Evolutionary conservation across 2,329 filamentous ascomycete species (phyloP), one percentile per base, ranked within the genome.

Genomic region (Aspergillus piperis): DNA sequence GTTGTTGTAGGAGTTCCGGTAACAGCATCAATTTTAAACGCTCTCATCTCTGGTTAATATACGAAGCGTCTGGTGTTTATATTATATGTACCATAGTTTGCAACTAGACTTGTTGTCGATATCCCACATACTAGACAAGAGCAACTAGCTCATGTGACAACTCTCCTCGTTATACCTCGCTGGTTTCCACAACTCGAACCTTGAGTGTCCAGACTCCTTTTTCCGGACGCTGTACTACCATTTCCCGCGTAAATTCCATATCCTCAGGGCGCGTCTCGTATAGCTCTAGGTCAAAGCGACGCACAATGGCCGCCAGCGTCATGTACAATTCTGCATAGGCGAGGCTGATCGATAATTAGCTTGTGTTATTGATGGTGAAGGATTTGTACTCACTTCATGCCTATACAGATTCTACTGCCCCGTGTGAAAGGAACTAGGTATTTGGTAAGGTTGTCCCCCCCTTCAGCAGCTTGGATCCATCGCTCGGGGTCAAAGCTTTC

Each of bases 401-500:
- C 53, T 8, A 55, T 25, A 21, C 53, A 55, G 3, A 41, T 27
- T 23, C 53, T 15, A 38, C 36, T 55, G 8, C 53, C 53, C 3
- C 39, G 25, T 15, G 32, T 41, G 10, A 55, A 55, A 19, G 53
- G 25, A 15, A 47, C 53, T 5, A 55, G 38, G 21, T 55, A 55
- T 5, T 17, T 17, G 15, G 17, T 21, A 17, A 55, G 53, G 15
- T 41, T 41, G 3, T 32, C 39, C 5, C 23, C 15, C 13, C 27
- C 25, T 13, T 52, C 48, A 10, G 47, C 56, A 21, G 56, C 48
- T n/a, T 27, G n/a, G 7, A 58, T 52, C 56, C 56, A 58, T 15
- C 56, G 48, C 11, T 52, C 56, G 13, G 56, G 56, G n/a, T 53
- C 1, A 13, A 58, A 58, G 11, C 11, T 44, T 3, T 42, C 23